A percentile compares a stretch with the other conserved stretches of the same genome.
Conservation (phyloP, 768 basidiomycete genomes). For the Agrocybe chaxingu region DNA sequence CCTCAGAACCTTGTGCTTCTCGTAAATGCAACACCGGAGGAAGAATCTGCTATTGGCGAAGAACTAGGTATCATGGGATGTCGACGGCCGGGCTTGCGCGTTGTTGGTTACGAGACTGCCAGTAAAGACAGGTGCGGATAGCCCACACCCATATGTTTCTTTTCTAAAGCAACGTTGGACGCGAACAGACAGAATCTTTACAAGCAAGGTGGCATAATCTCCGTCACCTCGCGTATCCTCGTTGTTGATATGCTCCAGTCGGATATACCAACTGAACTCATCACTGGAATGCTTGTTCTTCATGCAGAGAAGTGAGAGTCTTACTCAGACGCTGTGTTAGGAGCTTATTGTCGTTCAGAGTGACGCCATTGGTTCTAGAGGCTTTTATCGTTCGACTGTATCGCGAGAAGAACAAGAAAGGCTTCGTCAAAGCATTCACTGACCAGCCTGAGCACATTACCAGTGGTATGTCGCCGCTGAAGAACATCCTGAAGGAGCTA, state of each 20-base stretch:
- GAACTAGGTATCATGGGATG: slow-evolving; percentile 93
- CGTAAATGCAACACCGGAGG: slow-evolving; percentile 80
- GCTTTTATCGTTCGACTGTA: slow-evolving; percentile 92
- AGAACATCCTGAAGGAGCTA: slow-evolving; percentile 90
- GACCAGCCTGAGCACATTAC: slow-evolving; percentile 97
- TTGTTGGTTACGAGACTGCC: slow-evolving; percentile 79
- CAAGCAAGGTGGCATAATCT: slow-evolving; percentile 83
- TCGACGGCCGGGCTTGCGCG: slow-evolving; percentile 77
- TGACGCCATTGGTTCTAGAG: slow-evolving; percentile 80
- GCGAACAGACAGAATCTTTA: slow-evolving; percentile 73
- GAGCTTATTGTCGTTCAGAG: slow-evolving; percentile 40
- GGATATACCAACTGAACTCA: slow-evolving; percentile 79
- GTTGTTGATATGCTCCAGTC: slow-evolving; percentile 92
- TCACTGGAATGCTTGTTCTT: slow-evolving; percentile 86
- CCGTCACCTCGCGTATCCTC: slow-evolving; percentile 90
- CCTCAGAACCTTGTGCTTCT: slow-evolving; percentile 81
- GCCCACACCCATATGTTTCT: neutral
- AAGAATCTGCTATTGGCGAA: slow-evolving; percentile 89
- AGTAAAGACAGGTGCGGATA: slow-evolving; percentile 70
- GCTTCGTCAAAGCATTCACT: slow-evolving; percentile 96
- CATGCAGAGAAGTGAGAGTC: slow-evolving; percentile 81
- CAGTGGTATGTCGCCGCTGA: slow-evolving; percentile 86
- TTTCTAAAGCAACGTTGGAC: neutral
- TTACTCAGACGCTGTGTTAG: neutral
- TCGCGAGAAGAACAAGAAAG: slow-evolving; percentile 82